Base-by-base conservation (phyloP, 768 basidiomycete species). In the Mycena sanguinolenta region DNA sequence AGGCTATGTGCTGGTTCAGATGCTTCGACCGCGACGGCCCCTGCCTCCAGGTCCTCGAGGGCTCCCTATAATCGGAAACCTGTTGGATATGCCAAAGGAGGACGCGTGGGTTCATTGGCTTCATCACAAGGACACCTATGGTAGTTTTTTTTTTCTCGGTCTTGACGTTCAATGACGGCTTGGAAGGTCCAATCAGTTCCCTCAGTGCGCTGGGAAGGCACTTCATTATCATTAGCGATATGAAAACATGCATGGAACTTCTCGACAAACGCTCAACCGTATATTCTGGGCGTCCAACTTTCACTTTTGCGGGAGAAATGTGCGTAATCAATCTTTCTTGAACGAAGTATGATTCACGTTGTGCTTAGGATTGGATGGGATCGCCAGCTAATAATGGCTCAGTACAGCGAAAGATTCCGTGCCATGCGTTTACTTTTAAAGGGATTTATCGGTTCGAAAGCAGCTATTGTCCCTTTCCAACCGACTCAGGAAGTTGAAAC, bases 361-460 rank as follows among this genome's bases (percentile, higher is more conserved):
- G 9, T 7, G 61, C 57, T 60, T 77, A 73, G 77, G 73, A 68
- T 79, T n/a, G 77, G 77, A 23, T 80, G 79, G 79, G 73, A 78
- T 68, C 72, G 73, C 25, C 76, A 79, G 46, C 58, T 80, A 59
- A 77, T 78, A 34, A 46, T 78, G 64, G 63, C 75, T 34, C 78
- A 76, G 58, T 77, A 77, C 73, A 83, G 82, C 46, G 79, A 85
- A 42, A 79, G 74, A 25, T 81, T 86, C 70, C 80, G 84, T 10
- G 81, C 79, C 65, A 84, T 84, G 74, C 83, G 87, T 60, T 81
- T 81, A 63, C 76, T 83, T 21, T 73, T 86, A 67, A 80, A 82
- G 9, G 77, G 80, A 1, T 79, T 83, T 53, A 81, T 88, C 42
- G 87, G 85, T 0, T 82, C 81, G 30, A 80, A 81, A 1, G 77